Evolutionary conservation across 2,329 filamentous ascomycete genomes (phyloP).

Genomic region (Aspergillus versicolor): DNA sequence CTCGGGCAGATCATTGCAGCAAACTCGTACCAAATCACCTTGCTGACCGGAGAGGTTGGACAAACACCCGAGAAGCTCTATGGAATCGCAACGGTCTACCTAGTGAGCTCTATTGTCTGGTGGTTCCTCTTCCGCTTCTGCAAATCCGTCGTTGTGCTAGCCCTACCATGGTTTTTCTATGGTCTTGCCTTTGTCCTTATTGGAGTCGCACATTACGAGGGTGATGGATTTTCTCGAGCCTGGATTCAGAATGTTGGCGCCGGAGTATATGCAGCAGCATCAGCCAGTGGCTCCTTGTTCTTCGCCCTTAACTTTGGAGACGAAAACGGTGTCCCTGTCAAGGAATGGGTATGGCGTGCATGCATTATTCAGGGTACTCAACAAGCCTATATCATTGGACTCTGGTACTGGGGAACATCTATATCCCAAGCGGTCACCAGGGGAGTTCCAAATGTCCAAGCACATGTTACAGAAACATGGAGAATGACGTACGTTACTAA

Average conservation of each 20-base stretch:
- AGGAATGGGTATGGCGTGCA: conserved; percentile 66
- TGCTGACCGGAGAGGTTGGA: conserved; percentile 64
- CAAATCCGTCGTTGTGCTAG: conserved; percentile 58
- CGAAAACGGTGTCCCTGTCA: conserved; percentile 62
- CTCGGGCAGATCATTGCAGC: conserved; percentile 64
- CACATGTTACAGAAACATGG: conserved; percentile 43
- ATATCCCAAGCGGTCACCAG: conserved; percentile 48
- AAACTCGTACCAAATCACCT: conserved; percentile 67
- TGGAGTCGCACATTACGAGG: conserved; percentile 60
- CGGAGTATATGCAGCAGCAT: conserved; percentile 61
- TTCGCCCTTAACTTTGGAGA: conserved; percentile 68
- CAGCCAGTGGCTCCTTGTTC: conserved; percentile 63
- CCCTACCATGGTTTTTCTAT: conserved; percentile 63
- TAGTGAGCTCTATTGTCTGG: conserved; percentile 60
- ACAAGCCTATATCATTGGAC: conserved; percentile 62
- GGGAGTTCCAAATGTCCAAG: conserved; percentile 40
- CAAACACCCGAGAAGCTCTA: conserved; percentile 61
- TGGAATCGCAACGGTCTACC: conserved; percentile 59
- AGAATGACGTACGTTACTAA: conserved; percentile 40
- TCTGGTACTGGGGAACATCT: conserved; percentile 67
- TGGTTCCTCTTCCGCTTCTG: conserved; percentile 62
- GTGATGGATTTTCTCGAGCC: conserved; percentile 39
- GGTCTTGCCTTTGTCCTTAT: conserved; percentile 63
- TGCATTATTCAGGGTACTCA: conserved; percentile 67
- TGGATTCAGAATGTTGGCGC: conserved; percentile 63